Base-by-base conservation (phyloP, 2,329 filamentous ascomycete species). In the Paracoccidioides lutzii region DNA sequence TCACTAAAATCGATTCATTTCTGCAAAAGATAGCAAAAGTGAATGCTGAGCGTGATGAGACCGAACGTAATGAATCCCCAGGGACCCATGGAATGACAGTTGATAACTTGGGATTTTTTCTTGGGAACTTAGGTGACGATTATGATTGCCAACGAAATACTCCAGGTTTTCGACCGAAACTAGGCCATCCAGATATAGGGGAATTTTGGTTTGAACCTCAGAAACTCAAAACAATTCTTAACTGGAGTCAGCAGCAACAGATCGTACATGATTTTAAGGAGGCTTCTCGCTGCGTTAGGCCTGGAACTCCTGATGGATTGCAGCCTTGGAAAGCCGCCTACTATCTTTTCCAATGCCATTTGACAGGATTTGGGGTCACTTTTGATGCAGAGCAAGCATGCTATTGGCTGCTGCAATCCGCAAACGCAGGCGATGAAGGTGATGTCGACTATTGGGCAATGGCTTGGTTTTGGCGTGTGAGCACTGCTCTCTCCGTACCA, bases 281-380 rank as follows among this genome's bases (percentile, higher is more conserved):
- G n/a, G 50, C 50, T 28, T 15, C 15, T 22, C 10, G 14, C 10
- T 22, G 30, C 14, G 15, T 4, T 5, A 40, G 40, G 12, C 15
- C 10, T 33, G 22, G 50, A 30, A 52, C 37, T 4, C 22, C 50
- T 41, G 30, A 41, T n/a, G 50, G 30, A 6, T 30, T 52, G 9
- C 50, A 52, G 30, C 50, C 50, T 5, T 52, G 50, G 50, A 52
- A 52, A 52, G 50, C 50, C 32, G 50, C 50, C 14, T 52, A 52
- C 12, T 52, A 52, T 5, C 37, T 52, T 15, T 52, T 52, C 9
- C 37, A 42, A 37, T 52, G 50, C 40, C n/a, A 52, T 22, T n/a
- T 52, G 37, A 42, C 50, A 5, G 50, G 15, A 41, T 52, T 52
- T 52, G 50, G 50, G 9, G 50, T 52, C 9, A 28, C 30, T 7